Conservation (phyloP, 805 yeast species). For the Alloascoidea africana region DNA sequence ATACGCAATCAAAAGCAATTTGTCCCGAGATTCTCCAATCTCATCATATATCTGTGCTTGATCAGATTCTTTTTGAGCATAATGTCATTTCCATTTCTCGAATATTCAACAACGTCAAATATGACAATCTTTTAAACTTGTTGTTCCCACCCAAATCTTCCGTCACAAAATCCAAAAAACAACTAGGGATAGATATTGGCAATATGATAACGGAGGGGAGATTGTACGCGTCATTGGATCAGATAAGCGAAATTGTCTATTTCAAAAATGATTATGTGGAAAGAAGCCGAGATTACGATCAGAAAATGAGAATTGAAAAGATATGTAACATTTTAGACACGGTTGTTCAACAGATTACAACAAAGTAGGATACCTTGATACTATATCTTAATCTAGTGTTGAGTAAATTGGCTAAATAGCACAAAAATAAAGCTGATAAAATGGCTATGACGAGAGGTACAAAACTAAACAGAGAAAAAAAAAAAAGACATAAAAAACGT, state of each 20-base stretch:
- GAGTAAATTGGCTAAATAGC: no score
- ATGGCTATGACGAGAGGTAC: no score
- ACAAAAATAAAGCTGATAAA: no score
- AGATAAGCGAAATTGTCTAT: not conserved
- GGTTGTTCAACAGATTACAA: not conserved
- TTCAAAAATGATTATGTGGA: not conserved
- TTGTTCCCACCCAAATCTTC: not conserved
- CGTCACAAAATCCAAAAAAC: not conserved
- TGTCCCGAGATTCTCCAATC: not conserved
- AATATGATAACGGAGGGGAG: not conserved
- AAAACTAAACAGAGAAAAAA: no score
- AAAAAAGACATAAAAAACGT: no score
- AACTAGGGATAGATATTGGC: not conserved
- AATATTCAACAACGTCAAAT: not conserved
- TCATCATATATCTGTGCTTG: not conserved
- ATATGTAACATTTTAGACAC: not conserved
- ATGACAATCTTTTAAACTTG: not conserved
- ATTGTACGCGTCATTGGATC: constrained; percentile 1
- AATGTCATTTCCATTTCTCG: not conserved
- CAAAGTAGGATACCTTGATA: no score
- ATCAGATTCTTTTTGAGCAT: constrained; percentile 1
- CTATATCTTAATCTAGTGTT: no score
- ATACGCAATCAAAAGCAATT: no score
- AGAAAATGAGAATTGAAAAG: not conserved
- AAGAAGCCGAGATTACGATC: not conserved